phyloP scores from a whole-genome alignment of 495 filamentous ascomycete species.

The Chaetomium tenue region DNA sequence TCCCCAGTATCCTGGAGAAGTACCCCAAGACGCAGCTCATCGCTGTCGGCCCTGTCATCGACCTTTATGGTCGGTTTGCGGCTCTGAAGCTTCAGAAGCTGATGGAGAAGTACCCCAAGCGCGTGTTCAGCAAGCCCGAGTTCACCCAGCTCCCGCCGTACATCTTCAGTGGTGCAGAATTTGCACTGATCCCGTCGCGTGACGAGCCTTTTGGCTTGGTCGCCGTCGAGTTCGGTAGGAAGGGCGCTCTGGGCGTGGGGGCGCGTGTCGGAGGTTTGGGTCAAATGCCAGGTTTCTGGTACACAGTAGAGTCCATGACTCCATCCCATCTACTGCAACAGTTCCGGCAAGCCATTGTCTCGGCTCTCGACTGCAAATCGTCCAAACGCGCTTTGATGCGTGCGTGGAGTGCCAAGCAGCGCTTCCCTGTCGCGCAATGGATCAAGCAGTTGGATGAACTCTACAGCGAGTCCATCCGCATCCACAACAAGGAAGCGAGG shows the following conservation, averaged over 20 bases:
- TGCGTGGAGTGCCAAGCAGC: slow-evolving; percentile 70
- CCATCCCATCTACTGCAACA: slow-evolving; percentile 69
- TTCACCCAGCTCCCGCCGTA: slow-evolving; percentile 72
- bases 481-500: slow-evolving; percentile 40
- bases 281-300: slow-evolving; percentile 80
- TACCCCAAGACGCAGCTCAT: slow-evolving; percentile 67
- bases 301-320: slow-evolving; percentile 65
- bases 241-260: slow-evolving; percentile 73
- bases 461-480: slow-evolving; percentile 51
- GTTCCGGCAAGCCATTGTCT: slow-evolving; percentile 66
- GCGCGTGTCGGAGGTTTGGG: slow-evolving; percentile 67
- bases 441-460: slow-evolving; percentile 61
- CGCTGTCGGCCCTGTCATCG: slow-evolving; percentile 70
- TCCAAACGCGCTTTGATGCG: slow-evolving; percentile 62
- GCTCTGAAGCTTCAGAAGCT: slow-evolving; percentile 68
- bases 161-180: slow-evolving; percentile 77
- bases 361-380: slow-evolving; percentile 61
- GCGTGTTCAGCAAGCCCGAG: slow-evolving; percentile 74
- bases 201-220: slow-evolving; percentile 83
- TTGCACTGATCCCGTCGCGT: slow-evolving; percentile 74
- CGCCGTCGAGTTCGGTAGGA: slow-evolving; percentile 76
- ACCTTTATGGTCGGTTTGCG: slow-evolving; percentile 76
- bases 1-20: slow-evolving; percentile 68
- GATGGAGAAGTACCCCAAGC: slow-evolving; percentile 73
- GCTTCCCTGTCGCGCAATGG: slow-evolving; percentile 73